Conservation (phyloP, 2,329 filamentous ascomycete species). For the Aspergillus unguis region DNA sequence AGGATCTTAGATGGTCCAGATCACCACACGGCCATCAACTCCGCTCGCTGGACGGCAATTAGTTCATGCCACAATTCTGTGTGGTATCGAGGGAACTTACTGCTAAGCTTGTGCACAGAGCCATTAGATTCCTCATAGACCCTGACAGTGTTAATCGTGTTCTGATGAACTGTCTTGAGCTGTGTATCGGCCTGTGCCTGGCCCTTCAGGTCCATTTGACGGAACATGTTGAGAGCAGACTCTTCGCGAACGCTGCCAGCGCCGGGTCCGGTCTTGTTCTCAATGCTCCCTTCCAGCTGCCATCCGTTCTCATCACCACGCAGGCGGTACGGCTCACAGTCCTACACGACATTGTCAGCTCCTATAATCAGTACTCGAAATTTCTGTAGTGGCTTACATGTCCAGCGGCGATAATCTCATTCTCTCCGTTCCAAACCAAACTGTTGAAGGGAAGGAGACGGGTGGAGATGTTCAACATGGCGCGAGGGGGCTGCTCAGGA, state of each 20-base stretch:
- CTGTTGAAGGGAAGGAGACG: constrained; percentile 90
- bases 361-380: background rate
- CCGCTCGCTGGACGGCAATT: constrained; percentile 61
- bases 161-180: constrained; percentile 93
- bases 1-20: constrained; percentile 62
- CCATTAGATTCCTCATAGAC: constrained; percentile 66
- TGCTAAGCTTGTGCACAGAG: constrained; percentile 75
- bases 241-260: constrained; percentile 69
- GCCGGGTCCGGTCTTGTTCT: constrained; percentile 65
- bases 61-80: constrained; percentile 12
- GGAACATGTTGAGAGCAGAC: constrained; percentile 95
- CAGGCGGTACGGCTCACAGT: constrained; percentile 85
- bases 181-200: constrained; percentile 89
- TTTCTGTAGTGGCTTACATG: constrained; percentile 54
- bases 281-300: constrained; percentile 77
- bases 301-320: constrained; percentile 74
- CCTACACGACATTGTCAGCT: constrained; percentile 35
- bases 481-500: constrained; percentile 83
- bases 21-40: constrained; percentile 76
- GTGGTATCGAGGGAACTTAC: constrained; percentile 51
- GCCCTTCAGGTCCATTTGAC: constrained; percentile 97
- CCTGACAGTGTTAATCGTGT: constrained; percentile 84
- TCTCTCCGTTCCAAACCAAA: constrained; percentile 85
- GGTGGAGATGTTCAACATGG: constrained; percentile 86
- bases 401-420: constrained; percentile 91